phyloP scores from a whole-genome alignment of 176 grass and related monocot genomes.

The Puccinellia tenuiflora region DNA sequence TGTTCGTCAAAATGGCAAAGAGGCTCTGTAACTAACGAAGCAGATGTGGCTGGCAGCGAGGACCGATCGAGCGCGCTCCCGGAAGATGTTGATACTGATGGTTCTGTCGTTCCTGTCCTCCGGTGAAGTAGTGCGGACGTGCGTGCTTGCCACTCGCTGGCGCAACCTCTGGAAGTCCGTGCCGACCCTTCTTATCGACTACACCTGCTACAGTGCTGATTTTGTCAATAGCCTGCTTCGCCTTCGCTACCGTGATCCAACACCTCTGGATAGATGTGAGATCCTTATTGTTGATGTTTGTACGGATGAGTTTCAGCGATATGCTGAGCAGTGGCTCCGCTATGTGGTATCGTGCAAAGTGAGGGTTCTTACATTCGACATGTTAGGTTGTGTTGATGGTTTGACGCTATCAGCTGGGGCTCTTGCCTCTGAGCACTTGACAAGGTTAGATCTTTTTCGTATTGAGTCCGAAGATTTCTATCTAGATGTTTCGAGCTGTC shows the following conservation, averaged over 20 bases:
- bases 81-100: not conserved
- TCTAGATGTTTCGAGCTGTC: not conserved
- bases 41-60: not conserved
- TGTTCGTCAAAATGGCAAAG: not conserved
- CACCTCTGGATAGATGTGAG: not conserved
- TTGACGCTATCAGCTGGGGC: not conserved
- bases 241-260: not conserved
- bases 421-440: not conserved
- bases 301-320: not conserved
- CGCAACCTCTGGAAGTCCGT: not conserved
- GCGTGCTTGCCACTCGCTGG: not conserved
- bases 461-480: not conserved
- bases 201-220: not conserved
- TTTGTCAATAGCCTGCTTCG: not conserved
- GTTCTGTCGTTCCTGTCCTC: not conserved
- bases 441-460: not conserved
- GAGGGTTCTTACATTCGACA: not conserved
- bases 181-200: not conserved
- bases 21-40: not conserved
- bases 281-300: too few relatives aligned
- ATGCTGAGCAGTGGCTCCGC: not conserved
- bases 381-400: not conserved
- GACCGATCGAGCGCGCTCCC: not conserved
- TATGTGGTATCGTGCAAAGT: not conserved
- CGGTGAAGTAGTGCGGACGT: not conserved